These are phyloP conservation scores for Scheffersomyces lignosus DNA, from an alignment of 805 yeast genomes.

Conservation along the genomic window DNA sequence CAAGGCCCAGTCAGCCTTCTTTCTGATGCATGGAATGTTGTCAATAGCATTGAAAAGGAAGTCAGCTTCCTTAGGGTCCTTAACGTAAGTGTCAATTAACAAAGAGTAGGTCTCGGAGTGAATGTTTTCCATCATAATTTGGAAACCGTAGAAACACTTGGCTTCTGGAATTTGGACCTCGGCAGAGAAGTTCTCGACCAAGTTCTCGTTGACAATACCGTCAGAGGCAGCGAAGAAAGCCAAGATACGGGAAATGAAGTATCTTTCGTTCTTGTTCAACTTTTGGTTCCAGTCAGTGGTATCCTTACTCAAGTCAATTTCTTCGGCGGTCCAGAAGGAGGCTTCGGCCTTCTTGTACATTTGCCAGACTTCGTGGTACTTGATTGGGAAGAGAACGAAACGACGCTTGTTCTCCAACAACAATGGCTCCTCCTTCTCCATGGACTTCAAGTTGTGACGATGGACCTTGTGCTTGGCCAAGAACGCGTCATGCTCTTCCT, in stretches of 20 bases:
- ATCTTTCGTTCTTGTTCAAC: slow-evolving; percentile 89
- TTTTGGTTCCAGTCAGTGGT: slow-evolving; percentile 87
- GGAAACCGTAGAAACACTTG: slow-evolving; percentile 98
- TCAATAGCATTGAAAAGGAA: slow-evolving; percentile 93
- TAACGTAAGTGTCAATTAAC: slow-evolving; percentile 90
- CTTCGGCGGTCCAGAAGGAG: slow-evolving; percentile 99
- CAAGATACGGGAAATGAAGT: slow-evolving; percentile 84
- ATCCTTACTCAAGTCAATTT: slow-evolving; percentile 93
- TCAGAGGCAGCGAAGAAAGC: slow-evolving; percentile 99
- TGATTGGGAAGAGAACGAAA: slow-evolving; percentile 92
- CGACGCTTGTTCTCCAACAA: slow-evolving; percentile 81
- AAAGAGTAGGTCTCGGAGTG: slow-evolving; percentile 97
- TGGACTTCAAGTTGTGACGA: slow-evolving; percentile 68
- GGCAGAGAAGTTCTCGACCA: slow-evolving; percentile 95
- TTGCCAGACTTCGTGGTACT: slow-evolving; percentile 98
- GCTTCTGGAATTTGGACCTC: slow-evolving; percentile 98
- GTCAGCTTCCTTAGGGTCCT: slow-evolving; percentile 92
- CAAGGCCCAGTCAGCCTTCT: slow-evolving; percentile 98
- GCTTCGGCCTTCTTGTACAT: slow-evolving; percentile 99
- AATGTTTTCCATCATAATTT: slow-evolving; percentile 99
- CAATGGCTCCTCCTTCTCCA: slow-evolving; percentile 88
- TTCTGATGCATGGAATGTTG: slow-evolving; percentile 92
- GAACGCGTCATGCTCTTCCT: slow-evolving; percentile 53
- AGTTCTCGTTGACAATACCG: slow-evolving; percentile 96
- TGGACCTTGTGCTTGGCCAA: slow-evolving; percentile 63